These are phyloP conservation scores for Blastomyces gilchristii DNA, from an alignment of 2,329 filamentous ascomycete genomes.

Conservation along the genomic window DNA sequence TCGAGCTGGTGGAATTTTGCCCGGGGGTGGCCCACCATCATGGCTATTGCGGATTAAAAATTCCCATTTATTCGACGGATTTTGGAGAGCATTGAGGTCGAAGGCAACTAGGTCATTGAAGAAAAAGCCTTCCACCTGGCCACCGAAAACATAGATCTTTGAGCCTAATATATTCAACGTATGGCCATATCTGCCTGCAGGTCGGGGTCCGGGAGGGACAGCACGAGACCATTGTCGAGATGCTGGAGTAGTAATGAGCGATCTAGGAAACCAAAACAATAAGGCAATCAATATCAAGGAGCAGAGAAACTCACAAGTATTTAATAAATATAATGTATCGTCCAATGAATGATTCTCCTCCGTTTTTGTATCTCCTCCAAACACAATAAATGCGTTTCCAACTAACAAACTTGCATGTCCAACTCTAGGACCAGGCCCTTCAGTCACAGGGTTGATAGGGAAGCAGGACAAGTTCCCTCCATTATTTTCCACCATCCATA, in stretches of 20 bases:
- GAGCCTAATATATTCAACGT: slow-evolving; percentile 93
- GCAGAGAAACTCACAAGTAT: slow-evolving; percentile 66
- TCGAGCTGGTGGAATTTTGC: slow-evolving; percentile 69
- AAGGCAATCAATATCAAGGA: neutral
- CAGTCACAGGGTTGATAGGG: slow-evolving; percentile 79
- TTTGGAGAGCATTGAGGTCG: slow-evolving; percentile 88
- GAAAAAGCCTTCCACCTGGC: slow-evolving; percentile 93
- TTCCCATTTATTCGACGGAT: slow-evolving; percentile 87
- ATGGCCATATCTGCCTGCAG: slow-evolving; percentile 87
- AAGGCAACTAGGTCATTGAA: slow-evolving; percentile 97
- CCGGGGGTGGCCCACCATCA: slow-evolving; percentile 44
- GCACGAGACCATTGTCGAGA: slow-evolving; percentile 97
- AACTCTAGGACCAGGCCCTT: slow-evolving; percentile 88
- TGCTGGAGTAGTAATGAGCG: slow-evolving; percentile 45
- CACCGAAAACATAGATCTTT: slow-evolving; percentile 95
- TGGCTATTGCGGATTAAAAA: slow-evolving; percentile 71
- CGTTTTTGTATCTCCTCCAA: slow-evolving; percentile 95
- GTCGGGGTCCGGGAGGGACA: slow-evolving; percentile 72
- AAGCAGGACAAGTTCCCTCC: slow-evolving; percentile 76
- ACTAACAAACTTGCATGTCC: slow-evolving; percentile 90
- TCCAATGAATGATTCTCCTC: slow-evolving; percentile 85
- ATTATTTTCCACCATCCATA: slow-evolving; percentile 95
- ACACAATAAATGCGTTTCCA: slow-evolving; percentile 97
- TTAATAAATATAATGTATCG: slow-evolving; percentile 90
- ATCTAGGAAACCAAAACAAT: slow-evolving; percentile 15